These are phyloP conservation scores for Lizonia empirigonia DNA, from an alignment of 2,329 filamentous ascomycete genomes.

Conservation along the genomic window DNA sequence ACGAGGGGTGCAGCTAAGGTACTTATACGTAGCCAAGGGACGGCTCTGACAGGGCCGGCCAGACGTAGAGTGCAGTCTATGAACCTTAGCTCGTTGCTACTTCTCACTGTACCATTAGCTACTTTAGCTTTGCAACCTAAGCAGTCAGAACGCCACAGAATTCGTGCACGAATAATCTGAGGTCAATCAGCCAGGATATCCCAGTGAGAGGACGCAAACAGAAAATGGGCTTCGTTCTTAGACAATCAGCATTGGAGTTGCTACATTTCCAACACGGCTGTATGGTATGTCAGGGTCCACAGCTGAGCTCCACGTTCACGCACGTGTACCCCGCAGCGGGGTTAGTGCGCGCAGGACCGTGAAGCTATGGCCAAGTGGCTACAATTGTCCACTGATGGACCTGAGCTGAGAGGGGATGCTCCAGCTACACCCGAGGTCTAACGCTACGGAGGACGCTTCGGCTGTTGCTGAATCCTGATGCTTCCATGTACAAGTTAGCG, in stretches of 20 bases:
- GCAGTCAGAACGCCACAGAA: neutral
- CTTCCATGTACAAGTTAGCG: neutral
- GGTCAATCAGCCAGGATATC: neutral
- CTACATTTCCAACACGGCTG: neutral
- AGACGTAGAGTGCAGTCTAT: neutral
- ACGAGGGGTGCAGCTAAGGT: conserved; percentile 3
- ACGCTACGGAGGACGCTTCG: neutral
- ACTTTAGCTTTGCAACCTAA: neutral
- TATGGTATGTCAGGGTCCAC: neutral
- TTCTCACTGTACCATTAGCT: conserved; percentile 1
- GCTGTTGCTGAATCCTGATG: neutral
- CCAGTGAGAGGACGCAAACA: neutral
- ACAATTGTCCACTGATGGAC: neutral
- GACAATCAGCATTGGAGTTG: neutral
- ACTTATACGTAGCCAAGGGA: conserved; percentile 5
- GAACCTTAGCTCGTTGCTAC: neutral
- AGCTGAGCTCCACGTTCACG: neutral
- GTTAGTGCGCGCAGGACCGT: neutral
- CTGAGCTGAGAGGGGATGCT: conserved; percentile 1
- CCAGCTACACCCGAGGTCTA: conserved; percentile 10
- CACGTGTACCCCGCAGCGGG: conserved; percentile 12
- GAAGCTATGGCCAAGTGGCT: conserved; percentile 9
- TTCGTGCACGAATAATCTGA: neutral
- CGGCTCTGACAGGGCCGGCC: neutral
- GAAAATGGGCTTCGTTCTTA: neutral